phyloP scores from a whole-genome alignment of 2,329 filamentous ascomycete species.

The Myriosclerotinia scirpicola region DNA sequence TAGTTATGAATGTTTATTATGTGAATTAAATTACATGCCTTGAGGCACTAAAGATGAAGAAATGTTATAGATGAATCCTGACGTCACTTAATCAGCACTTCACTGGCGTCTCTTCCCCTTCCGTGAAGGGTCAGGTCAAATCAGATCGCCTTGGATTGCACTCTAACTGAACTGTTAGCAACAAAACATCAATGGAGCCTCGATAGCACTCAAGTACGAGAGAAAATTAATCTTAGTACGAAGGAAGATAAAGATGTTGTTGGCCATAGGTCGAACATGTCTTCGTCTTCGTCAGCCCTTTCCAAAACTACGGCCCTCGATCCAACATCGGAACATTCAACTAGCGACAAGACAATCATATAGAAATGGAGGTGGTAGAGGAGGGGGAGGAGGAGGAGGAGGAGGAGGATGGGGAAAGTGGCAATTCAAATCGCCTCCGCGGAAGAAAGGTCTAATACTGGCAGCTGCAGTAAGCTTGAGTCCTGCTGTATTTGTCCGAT shows the following conservation, averaged over 20 bases:
- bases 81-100: slow-evolving; percentile 19
- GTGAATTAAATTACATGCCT: background rate
- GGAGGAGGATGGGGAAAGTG: slow-evolving; percentile 8
- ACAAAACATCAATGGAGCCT: slow-evolving; percentile 33
- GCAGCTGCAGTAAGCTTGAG: slow-evolving; percentile 45
- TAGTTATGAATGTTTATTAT: background rate
- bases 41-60: background rate
- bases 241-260: slow-evolving; percentile 47
- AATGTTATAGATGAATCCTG: slow-evolving; percentile 9
- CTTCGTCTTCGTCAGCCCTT: slow-evolving; percentile 45
- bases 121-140: background rate
- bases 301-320: slow-evolving; percentile 40
- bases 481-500: slow-evolving; percentile 57
- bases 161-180: background rate
- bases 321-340: slow-evolving; percentile 30
- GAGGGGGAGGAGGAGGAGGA: background rate
- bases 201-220: slow-evolving; percentile 28
- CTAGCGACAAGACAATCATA: slow-evolving; percentile 26
- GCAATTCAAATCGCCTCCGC: slow-evolving; percentile 26
- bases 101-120: slow-evolving; percentile 6
- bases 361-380: slow-evolving; percentile 18
- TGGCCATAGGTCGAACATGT: slow-evolving; percentile 48
- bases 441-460: slow-evolving; percentile 29
- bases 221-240: slow-evolving; percentile 11
- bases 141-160: background rate